Evolutionary conservation across 139 green algal genomes (phyloP), one percentile per base, ranked within the genome.

Genomic region (Tetratostichococcus sp.): DNA sequence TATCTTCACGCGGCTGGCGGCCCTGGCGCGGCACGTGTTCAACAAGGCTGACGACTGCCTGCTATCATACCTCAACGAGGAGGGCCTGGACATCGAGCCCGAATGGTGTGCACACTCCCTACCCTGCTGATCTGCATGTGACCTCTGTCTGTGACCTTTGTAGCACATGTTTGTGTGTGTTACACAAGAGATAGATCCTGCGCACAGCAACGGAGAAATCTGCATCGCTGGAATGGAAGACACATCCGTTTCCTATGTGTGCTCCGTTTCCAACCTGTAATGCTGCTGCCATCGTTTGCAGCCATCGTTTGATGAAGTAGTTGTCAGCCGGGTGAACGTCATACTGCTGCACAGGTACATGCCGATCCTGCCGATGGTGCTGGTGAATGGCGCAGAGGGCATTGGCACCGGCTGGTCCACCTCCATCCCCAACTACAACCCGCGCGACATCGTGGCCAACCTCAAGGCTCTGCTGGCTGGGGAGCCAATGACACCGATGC

Each of bases 391-490:
- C 35, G 95, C 95, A 16, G 96, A 99, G 74, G 96, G 96, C 81
- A 99, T 99, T 62, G 96, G 96, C 68, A 99, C 96, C 1, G 96
- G 96, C 67, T 99, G 96, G 96, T 94, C 84, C 82, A 98, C 95
- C 21, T 95, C 70, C 67, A 94, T 99, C 68, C 96, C 96, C 75
- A 99, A 98, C 88, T 99, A 96, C 91, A 97, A 94, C 79, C 95
- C 96, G 1, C 78, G 85, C 1, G 95, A 99, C 67, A 85, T 99
- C 28, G 88, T 95, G 26, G 85, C 70, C 30, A 99, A 98, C 84
- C 71, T 98, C n/a, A 87, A 86, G 76, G 77, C 82, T 3, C 79
- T 99, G 78, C 82, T 99, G 69, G 67, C 80, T 2, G 94, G 89
- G 0, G 79, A 97, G 85, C 80, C 89, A 42, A 75, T 87, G 70